Percentiles rank a stretch among this genome's conserved stretches.
phyloP scores from a whole-genome alignment of 2,329 filamentous ascomycete species.

The Alternaria sp. region DNA sequence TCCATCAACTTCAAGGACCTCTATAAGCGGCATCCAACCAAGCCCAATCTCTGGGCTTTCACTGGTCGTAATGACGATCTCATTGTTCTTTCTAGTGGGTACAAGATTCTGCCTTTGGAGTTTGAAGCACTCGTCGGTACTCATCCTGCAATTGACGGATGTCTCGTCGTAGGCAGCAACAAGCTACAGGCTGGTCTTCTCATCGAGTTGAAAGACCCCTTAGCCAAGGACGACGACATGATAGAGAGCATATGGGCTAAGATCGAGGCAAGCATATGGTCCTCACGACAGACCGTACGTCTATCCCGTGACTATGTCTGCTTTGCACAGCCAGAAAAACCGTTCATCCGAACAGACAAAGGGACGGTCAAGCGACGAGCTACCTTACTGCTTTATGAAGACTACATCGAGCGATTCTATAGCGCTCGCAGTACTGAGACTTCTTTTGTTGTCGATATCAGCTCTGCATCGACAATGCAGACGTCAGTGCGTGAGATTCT shows the following conservation, averaged over 20 bases:
- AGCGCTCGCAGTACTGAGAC: slow-evolving; percentile 7
- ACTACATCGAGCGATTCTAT: slow-evolving; percentile 60
- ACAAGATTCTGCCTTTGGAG: slow-evolving; percentile 30
- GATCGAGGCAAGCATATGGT: slow-evolving; percentile 58
- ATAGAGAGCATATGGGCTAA: slow-evolving; percentile 57
- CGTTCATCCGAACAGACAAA: slow-evolving; percentile 58
- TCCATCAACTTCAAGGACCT: slow-evolving; percentile 32
- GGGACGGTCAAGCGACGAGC: slow-evolving; percentile 55
- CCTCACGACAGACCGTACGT: slow-evolving; percentile 50
- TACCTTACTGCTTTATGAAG: slow-evolving; percentile 53
- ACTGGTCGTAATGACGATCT: slow-evolving; percentile 32
- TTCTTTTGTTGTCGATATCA: slow-evolving; percentile 14
- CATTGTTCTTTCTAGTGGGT: slow-evolving; percentile 30
- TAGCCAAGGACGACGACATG: slow-evolving; percentile 27
- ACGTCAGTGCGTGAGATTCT: slow-evolving; percentile 17
- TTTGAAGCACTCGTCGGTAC: slow-evolving; percentile 32
- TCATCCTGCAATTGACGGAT: slow-evolving; percentile 42
- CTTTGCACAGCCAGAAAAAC: slow-evolving; percentile 54
- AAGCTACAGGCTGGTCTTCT: slow-evolving; percentile 42
- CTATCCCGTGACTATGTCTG: slow-evolving; percentile 55
- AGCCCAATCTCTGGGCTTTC: slow-evolving; percentile 29
- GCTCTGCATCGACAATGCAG: slow-evolving; percentile 11
- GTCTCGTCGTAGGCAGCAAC: slow-evolving; percentile 38
- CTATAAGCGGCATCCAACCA: slow-evolving; percentile 27
- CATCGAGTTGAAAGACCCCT: slow-evolving; percentile 36